Conservation (phyloP, 768 basidiomycete species). For the Mycena rebaudengoi region DNA sequence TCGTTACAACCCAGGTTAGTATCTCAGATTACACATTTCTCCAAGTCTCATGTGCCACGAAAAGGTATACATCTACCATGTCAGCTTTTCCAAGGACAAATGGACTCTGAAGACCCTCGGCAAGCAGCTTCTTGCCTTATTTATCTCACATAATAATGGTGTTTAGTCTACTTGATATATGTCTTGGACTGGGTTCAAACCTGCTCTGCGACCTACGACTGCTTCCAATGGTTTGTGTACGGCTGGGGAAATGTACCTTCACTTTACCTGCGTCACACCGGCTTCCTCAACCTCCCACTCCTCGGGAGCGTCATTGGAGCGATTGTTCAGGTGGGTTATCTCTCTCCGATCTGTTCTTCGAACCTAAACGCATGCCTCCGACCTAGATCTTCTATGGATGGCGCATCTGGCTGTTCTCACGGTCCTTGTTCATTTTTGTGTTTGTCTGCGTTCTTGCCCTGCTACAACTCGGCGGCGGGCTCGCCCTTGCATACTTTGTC, state of each 20-base stretch:
- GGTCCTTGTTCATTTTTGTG: not conserved
- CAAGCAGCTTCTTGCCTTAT: too few relatives aligned
- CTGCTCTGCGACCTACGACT: slow-evolving; percentile 21
- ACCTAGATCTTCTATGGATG: slow-evolving; percentile 24
- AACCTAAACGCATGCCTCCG: not conserved
- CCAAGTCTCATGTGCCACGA: too few relatives aligned
- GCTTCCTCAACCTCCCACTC: slow-evolving; percentile 21
- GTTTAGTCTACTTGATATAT: slow-evolving; percentile 24
- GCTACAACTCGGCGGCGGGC: slow-evolving; percentile 14
- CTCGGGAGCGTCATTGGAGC: slow-evolving; percentile 16
- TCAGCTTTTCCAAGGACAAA: too few relatives aligned
- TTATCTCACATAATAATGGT: too few relatives aligned
- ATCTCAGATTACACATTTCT: too few relatives aligned
- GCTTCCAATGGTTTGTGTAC: slow-evolving; percentile 27
- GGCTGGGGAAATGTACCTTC: slow-evolving; percentile 18
- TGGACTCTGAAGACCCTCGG: too few relatives aligned
- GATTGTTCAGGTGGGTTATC: slow-evolving; percentile 16
- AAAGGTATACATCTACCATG: too few relatives aligned
- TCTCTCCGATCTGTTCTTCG: not conserved
- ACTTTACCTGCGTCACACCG: slow-evolving; percentile 5
- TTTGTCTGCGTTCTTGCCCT: slow-evolving; percentile 11
- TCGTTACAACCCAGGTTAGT: too few relatives aligned
- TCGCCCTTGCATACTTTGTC: slow-evolving; percentile 11
- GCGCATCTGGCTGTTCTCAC: slow-evolving; percentile 22
- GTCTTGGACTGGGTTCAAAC: slow-evolving; percentile 27